phyloP scores from a whole-genome alignment of 495 filamentous ascomycete genomes.

The Trichoderma reesei region DNA sequence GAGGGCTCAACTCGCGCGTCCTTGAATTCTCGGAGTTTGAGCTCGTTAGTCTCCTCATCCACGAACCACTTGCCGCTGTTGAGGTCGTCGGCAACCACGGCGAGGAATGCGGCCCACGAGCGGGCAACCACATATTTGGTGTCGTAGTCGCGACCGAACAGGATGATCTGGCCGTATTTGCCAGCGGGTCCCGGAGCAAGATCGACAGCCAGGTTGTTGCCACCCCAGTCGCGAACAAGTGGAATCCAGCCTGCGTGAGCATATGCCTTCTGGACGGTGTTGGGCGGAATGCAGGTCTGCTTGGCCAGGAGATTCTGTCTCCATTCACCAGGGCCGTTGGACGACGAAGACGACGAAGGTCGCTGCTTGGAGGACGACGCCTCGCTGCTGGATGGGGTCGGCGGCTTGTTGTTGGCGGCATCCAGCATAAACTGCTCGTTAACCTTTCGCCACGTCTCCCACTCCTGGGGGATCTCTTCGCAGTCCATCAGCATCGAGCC shows the following conservation, averaged over 20 bases:
- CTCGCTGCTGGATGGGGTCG: slow-evolving; percentile 41
- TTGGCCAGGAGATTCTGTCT: slow-evolving; percentile 72
- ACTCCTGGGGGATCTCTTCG: slow-evolving; percentile 96
- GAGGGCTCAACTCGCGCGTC: slow-evolving; percentile 77
- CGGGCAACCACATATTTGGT: slow-evolving; percentile 93
- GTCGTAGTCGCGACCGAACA: slow-evolving; percentile 96
- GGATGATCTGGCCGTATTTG: slow-evolving; percentile 91
- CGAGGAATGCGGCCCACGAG: slow-evolving; percentile 85
- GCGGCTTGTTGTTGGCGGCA: slow-evolving; percentile 43
- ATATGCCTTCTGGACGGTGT: slow-evolving; percentile 84
- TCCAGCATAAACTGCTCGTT: slow-evolving; percentile 74
- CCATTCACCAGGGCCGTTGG: slow-evolving; percentile 57
- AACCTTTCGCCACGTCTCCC: slow-evolving; percentile 90
- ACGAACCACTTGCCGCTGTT: slow-evolving; percentile 76
- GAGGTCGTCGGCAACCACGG: slow-evolving; percentile 81
- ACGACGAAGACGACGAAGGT: slow-evolving; percentile 26
- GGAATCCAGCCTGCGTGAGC: slow-evolving; percentile 95
- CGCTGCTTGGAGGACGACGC: slow-evolving; percentile 39
- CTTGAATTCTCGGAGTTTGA: slow-evolving; percentile 89
- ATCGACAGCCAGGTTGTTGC: slow-evolving; percentile 92
- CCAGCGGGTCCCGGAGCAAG: slow-evolving; percentile 85
- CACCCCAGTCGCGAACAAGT: slow-evolving; percentile 93
- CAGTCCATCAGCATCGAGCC: slow-evolving; percentile 93
- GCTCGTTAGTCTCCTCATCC: slow-evolving; percentile 82
- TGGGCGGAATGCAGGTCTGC: slow-evolving; percentile 81